Base-by-base conservation (phyloP, 441 rosid genomes). In the Gossypium armourianum region DNA sequence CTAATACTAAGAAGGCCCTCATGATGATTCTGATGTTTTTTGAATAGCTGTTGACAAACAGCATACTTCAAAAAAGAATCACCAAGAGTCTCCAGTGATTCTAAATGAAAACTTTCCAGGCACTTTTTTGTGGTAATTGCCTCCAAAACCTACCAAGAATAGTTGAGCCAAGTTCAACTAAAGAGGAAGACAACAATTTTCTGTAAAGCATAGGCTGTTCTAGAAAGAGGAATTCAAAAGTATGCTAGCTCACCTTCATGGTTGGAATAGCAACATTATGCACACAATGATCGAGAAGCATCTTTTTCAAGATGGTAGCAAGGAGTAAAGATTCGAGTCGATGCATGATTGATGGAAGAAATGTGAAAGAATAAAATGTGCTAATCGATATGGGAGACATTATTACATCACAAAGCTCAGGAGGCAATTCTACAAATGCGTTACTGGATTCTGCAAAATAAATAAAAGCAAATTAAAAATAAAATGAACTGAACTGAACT, bases 41-140 rank as follows among this genome's bases (percentile, higher is more conserved):
- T 86, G 62, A 90, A 94, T 32, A 94, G 83, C 16, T 90, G 90
- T 71, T 89, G 90, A 79, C 96, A 74, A 40, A 77, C 85, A 32
- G 90, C 94, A 80, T 91, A 93, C 74, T 93, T 93, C 2, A 93
- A 85, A 71, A 93, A 91, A 32, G 97, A 90, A 76, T 91, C 98
- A 1, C 98, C 98, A 17, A 93, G 92, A 52, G 96, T 88, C 83
- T 88, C 97, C 21, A 93, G 80, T 49, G 96, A 87, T 78, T 93
- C 96, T 79, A 93, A 79, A 80, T 90, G 87, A 61, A 87, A 91
- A 52, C 75, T 78, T 76, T 93, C 97, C 67, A 84, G 90, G 81
- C 98, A 93, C 50, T 80, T 81, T 64, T 88, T 93, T 0, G 98
- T 81, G 0, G 99, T 92, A 24, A 94, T 84, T 62, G 99, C 97